Conservation (phyloP, 306 rosid genomes). For the Pyrus communis region DNA sequence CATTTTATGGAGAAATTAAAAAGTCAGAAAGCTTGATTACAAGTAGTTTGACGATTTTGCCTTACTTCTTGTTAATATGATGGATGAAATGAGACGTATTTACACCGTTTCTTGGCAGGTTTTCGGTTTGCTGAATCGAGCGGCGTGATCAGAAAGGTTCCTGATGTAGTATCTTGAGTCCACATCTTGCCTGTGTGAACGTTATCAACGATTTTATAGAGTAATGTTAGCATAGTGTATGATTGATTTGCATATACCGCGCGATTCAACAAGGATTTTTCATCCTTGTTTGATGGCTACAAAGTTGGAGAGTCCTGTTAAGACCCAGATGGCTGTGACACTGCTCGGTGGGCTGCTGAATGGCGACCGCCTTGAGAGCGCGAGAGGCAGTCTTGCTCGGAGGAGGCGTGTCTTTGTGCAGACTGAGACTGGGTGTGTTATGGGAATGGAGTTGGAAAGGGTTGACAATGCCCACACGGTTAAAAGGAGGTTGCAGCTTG, state of each 20-base stretch:
- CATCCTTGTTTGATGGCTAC: conserved; percentile 30
- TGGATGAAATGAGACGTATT: not conserved
- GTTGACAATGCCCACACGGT: conserved; percentile 76
- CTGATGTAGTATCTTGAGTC: not conserved
- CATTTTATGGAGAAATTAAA: no score
- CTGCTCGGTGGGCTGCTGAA: conserved; percentile 39
- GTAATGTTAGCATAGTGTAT: conserved; percentile 6
- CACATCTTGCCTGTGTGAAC: not conserved
- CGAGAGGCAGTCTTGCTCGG: conserved; percentile 48
- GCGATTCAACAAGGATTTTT: not conserved
- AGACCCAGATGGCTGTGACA: conserved; percentile 49
- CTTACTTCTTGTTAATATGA: not conserved
- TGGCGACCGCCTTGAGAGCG: conserved; percentile 31
- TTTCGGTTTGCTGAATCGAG: not conserved
- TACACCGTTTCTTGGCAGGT: not conserved
- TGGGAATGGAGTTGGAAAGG: conserved; percentile 69
- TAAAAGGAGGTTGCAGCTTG: conserved; percentile 63
- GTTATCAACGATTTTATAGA: not conserved
- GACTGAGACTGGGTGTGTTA: conserved; percentile 71
- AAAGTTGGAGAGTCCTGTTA: conserved; percentile 42
- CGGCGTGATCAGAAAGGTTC: not conserved
- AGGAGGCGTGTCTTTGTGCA: conserved; percentile 78
- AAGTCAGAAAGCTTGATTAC: not conserved
- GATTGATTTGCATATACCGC: not conserved
- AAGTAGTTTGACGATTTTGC: not conserved